Evolutionary conservation across 192 early-diverging fungal genomes (phyloP).

Genomic region (Coemansia sp.): DNA sequence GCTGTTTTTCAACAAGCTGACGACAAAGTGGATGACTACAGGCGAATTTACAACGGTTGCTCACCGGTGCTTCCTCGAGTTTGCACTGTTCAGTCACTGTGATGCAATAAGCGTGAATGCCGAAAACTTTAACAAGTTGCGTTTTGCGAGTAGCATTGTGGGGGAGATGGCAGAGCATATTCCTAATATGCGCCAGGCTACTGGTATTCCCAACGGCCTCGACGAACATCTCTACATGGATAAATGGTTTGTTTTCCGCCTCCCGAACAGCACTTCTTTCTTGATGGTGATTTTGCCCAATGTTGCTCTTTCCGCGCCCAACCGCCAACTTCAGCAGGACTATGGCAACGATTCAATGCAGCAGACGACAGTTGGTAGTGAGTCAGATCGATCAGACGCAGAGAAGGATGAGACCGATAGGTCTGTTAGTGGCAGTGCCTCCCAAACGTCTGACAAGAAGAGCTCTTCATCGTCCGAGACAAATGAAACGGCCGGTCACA

Average conservation of each 20-base stretch:
- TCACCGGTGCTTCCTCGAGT: conserved; percentile 51
- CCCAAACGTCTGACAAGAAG: neutral
- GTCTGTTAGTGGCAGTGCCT: neutral
- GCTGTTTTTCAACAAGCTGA: conserved; percentile 47
- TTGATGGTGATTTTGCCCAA: conserved; percentile 54
- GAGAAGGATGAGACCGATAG: neutral
- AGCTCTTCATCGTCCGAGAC: neutral
- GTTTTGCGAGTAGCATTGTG: conserved; percentile 50
- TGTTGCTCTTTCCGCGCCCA: conserved; percentile 33
- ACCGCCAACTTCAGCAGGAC: conserved; percentile 12
- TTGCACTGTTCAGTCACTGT: conserved; percentile 52
- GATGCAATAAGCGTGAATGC: conserved; percentile 52
- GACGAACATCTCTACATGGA: conserved; percentile 51
- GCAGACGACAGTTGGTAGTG: neutral
- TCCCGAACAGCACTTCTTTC: conserved; percentile 53
- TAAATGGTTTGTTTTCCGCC: conserved; percentile 54
- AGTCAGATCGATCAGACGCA: neutral
- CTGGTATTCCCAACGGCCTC: conserved; percentile 46
- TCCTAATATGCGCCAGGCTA: conserved; percentile 26
- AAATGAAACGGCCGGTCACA: neutral
- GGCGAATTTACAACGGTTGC: conserved; percentile 56
- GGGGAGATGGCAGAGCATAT: conserved; percentile 34
- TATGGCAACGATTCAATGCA: neutral
- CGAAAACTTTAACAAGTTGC: conserved; percentile 51
- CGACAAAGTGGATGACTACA: conserved; percentile 47